phyloP scores from a whole-genome alignment of 257 asterid genomes.

The Linaria vulgaris region DNA sequence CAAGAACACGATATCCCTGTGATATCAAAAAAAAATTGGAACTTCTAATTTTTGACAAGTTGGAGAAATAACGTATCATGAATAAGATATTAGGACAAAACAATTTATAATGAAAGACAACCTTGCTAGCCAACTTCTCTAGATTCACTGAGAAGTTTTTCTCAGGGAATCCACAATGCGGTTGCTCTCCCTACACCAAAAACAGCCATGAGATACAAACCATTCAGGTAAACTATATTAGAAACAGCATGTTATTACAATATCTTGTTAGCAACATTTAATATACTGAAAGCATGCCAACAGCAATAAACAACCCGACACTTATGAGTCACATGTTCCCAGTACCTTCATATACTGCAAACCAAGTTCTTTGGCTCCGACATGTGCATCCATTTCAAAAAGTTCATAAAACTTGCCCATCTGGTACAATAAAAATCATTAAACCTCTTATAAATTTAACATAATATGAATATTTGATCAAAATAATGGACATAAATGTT shows the following conservation, averaged over 20 bases:
- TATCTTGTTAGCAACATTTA: not conserved
- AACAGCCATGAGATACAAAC: constrained; percentile 27
- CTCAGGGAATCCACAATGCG: constrained; percentile 99
- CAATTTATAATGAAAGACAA: constrained; percentile 28
- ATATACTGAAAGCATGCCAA: constrained; percentile 10
- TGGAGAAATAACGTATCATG: constrained; percentile 9
- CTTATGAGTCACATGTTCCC: constrained; percentile 10
- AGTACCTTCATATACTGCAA: constrained; percentile 98
- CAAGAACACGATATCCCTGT: constrained; percentile 95
- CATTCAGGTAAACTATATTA: not conserved
- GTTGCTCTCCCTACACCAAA: constrained; percentile 86
- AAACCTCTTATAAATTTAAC: too few relatives aligned
- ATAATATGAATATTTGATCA: constrained; percentile 18
- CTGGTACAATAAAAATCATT: constrained; percentile 41
- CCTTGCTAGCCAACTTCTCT: constrained; percentile 94
- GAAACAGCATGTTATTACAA: constrained; percentile 14
- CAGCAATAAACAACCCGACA: not conserved
- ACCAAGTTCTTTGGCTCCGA: constrained; percentile 94
- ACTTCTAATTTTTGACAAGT: constrained; percentile 16
- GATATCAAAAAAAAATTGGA: constrained; percentile 26
- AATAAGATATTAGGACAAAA: constrained; percentile 13
- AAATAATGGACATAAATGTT: constrained; percentile 19
- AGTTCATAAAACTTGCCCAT: constrained; percentile 99
- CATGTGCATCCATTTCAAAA: constrained; percentile 97
- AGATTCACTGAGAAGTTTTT: constrained; percentile 79